Conservation (phyloP, 768 basidiomycete genomes). For the Clitopilus hobsonii region DNA sequence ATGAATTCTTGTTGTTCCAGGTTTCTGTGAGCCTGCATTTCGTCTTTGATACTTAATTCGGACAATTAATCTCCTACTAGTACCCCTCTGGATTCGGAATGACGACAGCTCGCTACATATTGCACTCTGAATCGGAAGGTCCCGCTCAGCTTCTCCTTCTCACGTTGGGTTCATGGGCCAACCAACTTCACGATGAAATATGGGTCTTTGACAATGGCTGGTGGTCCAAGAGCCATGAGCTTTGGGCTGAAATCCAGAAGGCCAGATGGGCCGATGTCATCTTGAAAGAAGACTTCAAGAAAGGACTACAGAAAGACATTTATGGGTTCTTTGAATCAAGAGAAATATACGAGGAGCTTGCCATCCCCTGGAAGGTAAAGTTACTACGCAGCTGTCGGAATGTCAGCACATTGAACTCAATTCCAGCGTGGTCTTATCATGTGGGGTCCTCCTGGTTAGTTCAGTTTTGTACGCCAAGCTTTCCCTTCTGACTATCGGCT, state of each 20-base stretch:
- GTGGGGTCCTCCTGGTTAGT: conserved; percentile 71
- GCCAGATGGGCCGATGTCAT: conserved; percentile 75
- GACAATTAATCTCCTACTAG: conserved; percentile 11
- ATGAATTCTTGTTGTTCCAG: conserved; percentile 52
- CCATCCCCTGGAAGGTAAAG: conserved; percentile 86
- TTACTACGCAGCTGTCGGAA: too few species aligned
- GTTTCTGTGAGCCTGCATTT: conserved; percentile 34
- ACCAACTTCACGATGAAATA: conserved; percentile 62
- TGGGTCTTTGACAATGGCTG: conserved; percentile 72
- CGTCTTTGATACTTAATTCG: neutral
- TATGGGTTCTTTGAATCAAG: conserved; percentile 79
- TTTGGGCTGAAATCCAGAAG: conserved; percentile 61
- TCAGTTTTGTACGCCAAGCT: neutral
- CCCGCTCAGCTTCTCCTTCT: conserved; percentile 47
- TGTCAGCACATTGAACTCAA: conserved; percentile 1
- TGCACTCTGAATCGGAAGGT: conserved; percentile 53
- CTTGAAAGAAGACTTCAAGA: conserved; percentile 66
- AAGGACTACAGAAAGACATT: conserved; percentile 64
- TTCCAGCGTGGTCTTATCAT: conserved; percentile 74
- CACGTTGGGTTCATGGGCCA: conserved; percentile 43
- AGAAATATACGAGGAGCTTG: conserved; percentile 63
- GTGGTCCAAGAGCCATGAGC: conserved; percentile 58
- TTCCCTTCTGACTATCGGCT: neutral
- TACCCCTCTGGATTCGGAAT: conserved; percentile 25
- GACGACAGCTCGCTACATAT: conserved; percentile 37